phyloP scores from a whole-genome alignment of 441 rosid genomes.

The Flueggea neowawraea region DNA sequence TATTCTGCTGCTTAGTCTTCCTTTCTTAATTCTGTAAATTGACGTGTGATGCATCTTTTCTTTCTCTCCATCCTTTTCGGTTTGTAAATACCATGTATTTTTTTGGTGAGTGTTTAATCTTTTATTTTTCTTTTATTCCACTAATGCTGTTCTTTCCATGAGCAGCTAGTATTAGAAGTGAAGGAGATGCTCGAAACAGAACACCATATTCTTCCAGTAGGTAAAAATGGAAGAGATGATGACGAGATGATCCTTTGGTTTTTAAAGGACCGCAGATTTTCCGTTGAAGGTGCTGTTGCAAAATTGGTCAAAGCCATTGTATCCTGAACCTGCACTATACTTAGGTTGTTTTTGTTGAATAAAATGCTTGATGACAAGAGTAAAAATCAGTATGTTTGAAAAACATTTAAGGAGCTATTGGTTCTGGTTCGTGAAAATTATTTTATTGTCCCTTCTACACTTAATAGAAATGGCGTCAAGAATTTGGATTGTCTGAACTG shows the following conservation, averaged over 20 bases:
- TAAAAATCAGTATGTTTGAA: background rate
- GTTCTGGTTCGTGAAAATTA: background rate
- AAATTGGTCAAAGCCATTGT: conserved; percentile 83
- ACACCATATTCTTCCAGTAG: conserved; percentile 57
- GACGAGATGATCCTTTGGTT: conserved; percentile 94
- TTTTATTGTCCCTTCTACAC: conserved; percentile 36
- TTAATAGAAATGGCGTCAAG: conserved; percentile 81
- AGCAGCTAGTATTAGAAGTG: conserved; percentile 76
- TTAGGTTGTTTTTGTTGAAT: background rate
- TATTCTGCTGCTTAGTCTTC: no score
- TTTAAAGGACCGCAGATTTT: conserved; percentile 70
- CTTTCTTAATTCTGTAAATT: no score
- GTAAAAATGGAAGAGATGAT: conserved; percentile 91
- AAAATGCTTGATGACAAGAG: background rate
- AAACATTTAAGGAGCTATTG: background rate
- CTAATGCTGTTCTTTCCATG: background rate
- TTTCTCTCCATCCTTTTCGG: no score
- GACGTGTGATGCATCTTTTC: no score
- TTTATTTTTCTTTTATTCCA: no score
- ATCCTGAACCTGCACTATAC: conserved; percentile 37
- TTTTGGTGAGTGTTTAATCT: no score
- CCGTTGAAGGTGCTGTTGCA: conserved; percentile 53
- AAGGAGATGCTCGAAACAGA: conserved; percentile 69
- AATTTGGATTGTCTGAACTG: conserved; percentile 65
- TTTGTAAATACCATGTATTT: no score